These are phyloP conservation scores for Floccularia luteovirens DNA, from an alignment of 768 basidiomycete genomes.

Conservation along the genomic window DNA sequence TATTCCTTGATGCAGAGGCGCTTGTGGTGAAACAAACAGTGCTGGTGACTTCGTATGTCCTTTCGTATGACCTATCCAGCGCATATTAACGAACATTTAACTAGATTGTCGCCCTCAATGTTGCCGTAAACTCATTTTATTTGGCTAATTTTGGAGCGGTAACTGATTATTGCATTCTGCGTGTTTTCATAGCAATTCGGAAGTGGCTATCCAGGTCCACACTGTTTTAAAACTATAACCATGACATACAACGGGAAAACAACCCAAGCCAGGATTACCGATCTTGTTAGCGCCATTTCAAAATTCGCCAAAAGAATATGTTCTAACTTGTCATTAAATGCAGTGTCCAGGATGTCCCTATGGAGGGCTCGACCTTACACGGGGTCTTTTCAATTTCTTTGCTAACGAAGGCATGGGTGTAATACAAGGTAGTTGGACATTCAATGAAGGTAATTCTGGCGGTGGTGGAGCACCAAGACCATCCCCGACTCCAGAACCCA, in stretches of 20 bases:
- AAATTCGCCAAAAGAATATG: neutral
- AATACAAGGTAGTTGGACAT: conserved; percentile 43
- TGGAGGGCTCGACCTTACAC: conserved; percentile 56
- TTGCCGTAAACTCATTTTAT: conserved; percentile 17
- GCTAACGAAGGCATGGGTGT: conserved; percentile 32
- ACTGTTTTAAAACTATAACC: conserved; percentile 57
- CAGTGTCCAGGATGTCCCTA: conserved; percentile 59
- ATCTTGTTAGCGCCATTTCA: conserved; percentile 39
- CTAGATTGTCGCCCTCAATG: conserved; percentile 48
- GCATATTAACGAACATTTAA: neutral
- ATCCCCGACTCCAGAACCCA: conserved; percentile 8
- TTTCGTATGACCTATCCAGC: neutral
- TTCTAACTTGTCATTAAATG: conserved; percentile 5
- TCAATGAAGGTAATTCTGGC: conserved; percentile 15
- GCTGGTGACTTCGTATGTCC: conserved; percentile 21
- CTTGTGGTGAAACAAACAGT: conserved; percentile 18
- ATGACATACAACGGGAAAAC: conserved; percentile 55
- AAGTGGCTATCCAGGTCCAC: conserved; percentile 26
- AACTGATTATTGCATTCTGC: conserved; percentile 3
- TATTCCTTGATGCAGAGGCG: conserved; percentile 14
- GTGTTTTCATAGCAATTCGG: conserved; percentile 42
- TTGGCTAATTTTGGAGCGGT: conserved; percentile 9
- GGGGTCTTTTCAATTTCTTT: conserved; percentile 49
- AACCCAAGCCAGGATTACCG: conserved; percentile 49
- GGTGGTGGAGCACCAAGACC: conserved; percentile 13